A percentile compares a stretch with the other conserved stretches of the same genome.
These are phyloP conservation scores for Fusarium succisae DNA, from an alignment of 2,329 filamentous ascomycete species.

Conservation along the genomic window DNA sequence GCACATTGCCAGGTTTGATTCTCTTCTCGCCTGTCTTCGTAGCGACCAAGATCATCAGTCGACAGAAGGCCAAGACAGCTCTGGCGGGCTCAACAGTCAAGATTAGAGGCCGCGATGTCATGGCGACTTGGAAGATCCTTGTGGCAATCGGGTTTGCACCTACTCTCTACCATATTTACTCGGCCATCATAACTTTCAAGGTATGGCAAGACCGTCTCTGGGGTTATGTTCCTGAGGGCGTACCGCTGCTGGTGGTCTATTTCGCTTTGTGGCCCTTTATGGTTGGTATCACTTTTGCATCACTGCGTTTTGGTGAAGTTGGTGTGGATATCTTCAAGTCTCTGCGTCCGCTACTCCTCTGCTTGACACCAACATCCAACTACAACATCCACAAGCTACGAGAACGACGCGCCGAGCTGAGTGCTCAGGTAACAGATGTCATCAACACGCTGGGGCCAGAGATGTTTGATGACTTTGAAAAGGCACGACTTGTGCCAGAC, in stretches of 20 bases:
- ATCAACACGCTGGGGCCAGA: conserved; percentile 97
- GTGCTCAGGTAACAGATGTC: conserved; percentile 83
- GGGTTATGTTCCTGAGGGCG: conserved; percentile 81
- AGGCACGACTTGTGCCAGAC: conserved; percentile 73
- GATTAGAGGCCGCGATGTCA: conserved; percentile 86
- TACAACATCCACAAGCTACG: conserved; percentile 86
- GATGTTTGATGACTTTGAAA: conserved; percentile 96
- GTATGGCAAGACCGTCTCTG: conserved; percentile 83
- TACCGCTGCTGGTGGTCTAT: conserved; percentile 82
- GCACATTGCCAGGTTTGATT: conserved; percentile 84
- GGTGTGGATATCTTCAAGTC: conserved; percentile 99
- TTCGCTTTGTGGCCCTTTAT: conserved; percentile 81
- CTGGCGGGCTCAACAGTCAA: conserved; percentile 89
- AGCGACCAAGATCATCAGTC: conserved; percentile 82
- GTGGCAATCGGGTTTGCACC: conserved; percentile 88
- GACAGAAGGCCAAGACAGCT: conserved; percentile 83
- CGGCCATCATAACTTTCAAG: conserved; percentile 76
- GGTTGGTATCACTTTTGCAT: conserved; percentile 88
- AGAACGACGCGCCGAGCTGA: conserved; percentile 75
- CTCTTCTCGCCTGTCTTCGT: conserved; percentile 92
- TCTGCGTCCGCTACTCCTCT: conserved; percentile 84
- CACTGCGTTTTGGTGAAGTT: conserved; percentile 94
- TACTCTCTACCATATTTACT: conserved; percentile 84
- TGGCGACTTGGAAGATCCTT: conserved; percentile 93
- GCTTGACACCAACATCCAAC: conserved; percentile 82